These are phyloP conservation scores for Plasmodium reichenowi DNA, from an alignment of 169 alveolate species.

Conservation along the genomic window DNA sequence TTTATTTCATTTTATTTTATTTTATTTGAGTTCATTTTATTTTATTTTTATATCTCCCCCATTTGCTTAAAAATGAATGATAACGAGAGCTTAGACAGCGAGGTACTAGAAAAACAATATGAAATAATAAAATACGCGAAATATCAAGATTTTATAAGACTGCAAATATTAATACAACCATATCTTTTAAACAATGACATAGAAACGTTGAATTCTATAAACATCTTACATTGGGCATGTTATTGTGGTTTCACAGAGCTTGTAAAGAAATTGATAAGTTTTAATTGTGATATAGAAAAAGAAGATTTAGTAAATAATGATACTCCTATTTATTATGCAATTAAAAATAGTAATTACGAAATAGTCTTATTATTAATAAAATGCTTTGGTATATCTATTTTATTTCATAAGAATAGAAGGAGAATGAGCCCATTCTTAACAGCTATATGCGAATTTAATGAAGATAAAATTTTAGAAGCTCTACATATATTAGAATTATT, in stretches of 20 bases:
- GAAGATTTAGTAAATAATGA: slow-evolving; percentile 86
- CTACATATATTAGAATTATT: slow-evolving; percentile 89
- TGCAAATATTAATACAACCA: slow-evolving; percentile 60
- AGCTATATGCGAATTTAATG: slow-evolving; percentile 90
- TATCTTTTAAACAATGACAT: slow-evolving; percentile 65
- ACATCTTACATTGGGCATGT: slow-evolving; percentile 84
- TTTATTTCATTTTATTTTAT: too few relatives aligned
- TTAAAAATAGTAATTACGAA: slow-evolving; percentile 83
- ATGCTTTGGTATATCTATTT: slow-evolving; percentile 82
- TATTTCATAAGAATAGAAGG: slow-evolving; percentile 83
- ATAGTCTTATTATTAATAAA: slow-evolving; percentile 80
- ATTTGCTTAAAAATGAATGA: not conserved
- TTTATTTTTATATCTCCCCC: too few relatives aligned
- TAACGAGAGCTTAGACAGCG: slow-evolving; percentile 29
- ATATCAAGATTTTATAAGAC: slow-evolving; percentile 49
- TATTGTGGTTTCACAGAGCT: slow-evolving; percentile 83
- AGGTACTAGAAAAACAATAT: slow-evolving; percentile 57
- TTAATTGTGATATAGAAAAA: slow-evolving; percentile 82
- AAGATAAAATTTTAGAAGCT: slow-evolving; percentile 85
- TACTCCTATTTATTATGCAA: slow-evolving; percentile 87
- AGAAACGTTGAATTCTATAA: slow-evolving; percentile 77
- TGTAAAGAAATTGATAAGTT: slow-evolving; percentile 78
- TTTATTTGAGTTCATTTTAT: too few relatives aligned
- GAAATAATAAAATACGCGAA: slow-evolving; percentile 74
- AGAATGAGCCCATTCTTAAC: slow-evolving; percentile 86